A percentile compares a stretch with the other conserved stretches of the same genome.
These are phyloP conservation scores for Hypomyces perniciosus DNA, from an alignment of 2,329 filamentous ascomycete species.

Conservation along the genomic window DNA sequence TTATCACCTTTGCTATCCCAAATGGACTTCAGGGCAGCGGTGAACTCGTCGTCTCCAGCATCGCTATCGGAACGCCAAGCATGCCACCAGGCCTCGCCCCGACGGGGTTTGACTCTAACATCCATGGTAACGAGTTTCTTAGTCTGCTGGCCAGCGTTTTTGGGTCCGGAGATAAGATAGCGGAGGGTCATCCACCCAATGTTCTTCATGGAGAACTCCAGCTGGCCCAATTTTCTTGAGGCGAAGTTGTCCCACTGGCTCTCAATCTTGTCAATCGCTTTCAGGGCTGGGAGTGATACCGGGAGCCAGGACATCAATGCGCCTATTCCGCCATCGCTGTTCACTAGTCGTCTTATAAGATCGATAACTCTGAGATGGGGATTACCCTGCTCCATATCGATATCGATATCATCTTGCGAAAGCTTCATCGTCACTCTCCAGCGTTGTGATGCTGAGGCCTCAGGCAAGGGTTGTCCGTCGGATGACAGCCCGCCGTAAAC, in stretches of 20 bases:
- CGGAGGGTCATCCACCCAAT: slow-evolving; percentile 53
- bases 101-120: slow-evolving; percentile 43
- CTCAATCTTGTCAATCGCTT: slow-evolving; percentile 56
- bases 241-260: slow-evolving; percentile 41
- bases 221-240: slow-evolving; percentile 37
- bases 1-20: slow-evolving; percentile 39
- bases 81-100: slow-evolving; percentile 47
- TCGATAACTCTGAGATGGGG: slow-evolving; percentile 61
- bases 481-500: slow-evolving; percentile 47
- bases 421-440: slow-evolving; percentile 57
- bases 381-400: slow-evolving; percentile 57
- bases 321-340: slow-evolving; percentile 46
- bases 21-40: slow-evolving; percentile 36
- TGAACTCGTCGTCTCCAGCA: slow-evolving; percentile 29
- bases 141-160: slow-evolving; percentile 19
- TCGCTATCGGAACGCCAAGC: slow-evolving; percentile 31
- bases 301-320: slow-evolving; percentile 50
- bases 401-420: slow-evolving; percentile 43
- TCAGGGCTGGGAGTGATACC: slow-evolving; percentile 59
- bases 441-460: slow-evolving; percentile 15
- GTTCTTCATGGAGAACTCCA: slow-evolving; percentile 47
- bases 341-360: slow-evolving; percentile 52
- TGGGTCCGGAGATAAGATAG: slow-evolving; percentile 38
- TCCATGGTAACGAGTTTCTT: slow-evolving; percentile 43
- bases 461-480: slow-evolving; percentile 1